Base-by-base conservation (phyloP, 2,329 filamentous ascomycete genomes). In the Phyllosticta paracitricarpa region DNA sequence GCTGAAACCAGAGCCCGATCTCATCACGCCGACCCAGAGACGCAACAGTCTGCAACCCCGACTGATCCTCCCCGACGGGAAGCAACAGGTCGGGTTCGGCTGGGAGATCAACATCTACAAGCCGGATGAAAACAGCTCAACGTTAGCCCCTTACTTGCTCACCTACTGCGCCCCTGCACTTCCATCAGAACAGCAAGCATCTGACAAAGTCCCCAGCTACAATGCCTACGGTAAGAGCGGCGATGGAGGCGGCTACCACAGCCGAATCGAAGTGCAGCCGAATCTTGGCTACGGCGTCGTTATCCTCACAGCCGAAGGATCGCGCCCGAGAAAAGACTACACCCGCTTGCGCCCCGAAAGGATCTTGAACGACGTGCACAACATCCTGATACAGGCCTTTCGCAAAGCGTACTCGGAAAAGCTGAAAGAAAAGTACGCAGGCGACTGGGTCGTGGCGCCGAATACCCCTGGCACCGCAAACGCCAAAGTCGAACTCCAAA, bases 181-280 rank as follows among this genome's bases (percentile, higher is more conserved):
- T 48, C 40, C 40, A 48, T n/a, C 40, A 48, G 17, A 63, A 65
- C 24, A n/a, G 59, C 0, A 48, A 17, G n/a, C 40, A 48, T 48
- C 40, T 48, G 66, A 65, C 2, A 8, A 54, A 8, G 52, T 25
- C 52, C 52, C 19, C 52, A 48, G 19, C 8, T 71, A 71, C 61
- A 64, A 61, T 19, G 59, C 67, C 51, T 72, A 69, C 61, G 70
- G 70, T 10, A 72, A 72, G 53, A 67, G 69, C n/a, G 70, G 70
- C 2, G 66, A 70, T 51, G 70, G 67, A 12, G 69, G 69, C 25
- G 69, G 69, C n/a, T 72, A 65, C 66, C 68, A 68, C 57, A 65
- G 66, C 2, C 71, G 69, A 68, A 67, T 72, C 8, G 70, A 72
- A 30, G 63, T 66, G 1, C 65, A 71, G 24, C 69, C 70, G 12